Evolutionary conservation across 1,284 basidiomycete genomes (phyloP).

Genomic region (Pyrrhoderma lamaoense): DNA sequence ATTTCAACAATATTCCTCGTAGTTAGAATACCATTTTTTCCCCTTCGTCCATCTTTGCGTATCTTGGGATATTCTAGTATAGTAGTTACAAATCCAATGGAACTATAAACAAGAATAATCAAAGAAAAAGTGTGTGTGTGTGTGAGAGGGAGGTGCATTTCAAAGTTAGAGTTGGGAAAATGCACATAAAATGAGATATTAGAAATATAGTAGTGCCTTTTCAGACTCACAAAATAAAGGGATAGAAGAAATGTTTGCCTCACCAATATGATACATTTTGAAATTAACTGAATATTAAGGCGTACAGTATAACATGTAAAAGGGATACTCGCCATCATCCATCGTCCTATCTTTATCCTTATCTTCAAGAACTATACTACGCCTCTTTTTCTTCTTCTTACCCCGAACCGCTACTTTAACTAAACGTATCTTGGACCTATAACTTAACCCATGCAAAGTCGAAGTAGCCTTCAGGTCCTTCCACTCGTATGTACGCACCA

Average conservation of each 20-base stretch:
- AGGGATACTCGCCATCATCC: not conserved
- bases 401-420: not conserved
- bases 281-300: not conserved
- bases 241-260: not conserved
- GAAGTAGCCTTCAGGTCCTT: not conserved
- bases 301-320: not conserved
- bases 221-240: not conserved
- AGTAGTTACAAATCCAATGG: not conserved
- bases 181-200: not conserved
- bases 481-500: too few species aligned
- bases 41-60: not conserved
- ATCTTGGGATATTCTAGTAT: not conserved
- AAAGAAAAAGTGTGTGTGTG: not conserved
- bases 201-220: not conserved
- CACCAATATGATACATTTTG: not conserved
- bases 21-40: not conserved
- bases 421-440: not conserved
- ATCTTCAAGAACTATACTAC: too few species aligned
- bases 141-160: not conserved
- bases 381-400: not conserved
- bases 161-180: not conserved
- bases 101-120: not conserved
- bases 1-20: not conserved
- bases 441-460: not conserved
- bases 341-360: too few species aligned